Conservation (phyloP, 805 yeast genomes). For the Candida alai region DNA sequence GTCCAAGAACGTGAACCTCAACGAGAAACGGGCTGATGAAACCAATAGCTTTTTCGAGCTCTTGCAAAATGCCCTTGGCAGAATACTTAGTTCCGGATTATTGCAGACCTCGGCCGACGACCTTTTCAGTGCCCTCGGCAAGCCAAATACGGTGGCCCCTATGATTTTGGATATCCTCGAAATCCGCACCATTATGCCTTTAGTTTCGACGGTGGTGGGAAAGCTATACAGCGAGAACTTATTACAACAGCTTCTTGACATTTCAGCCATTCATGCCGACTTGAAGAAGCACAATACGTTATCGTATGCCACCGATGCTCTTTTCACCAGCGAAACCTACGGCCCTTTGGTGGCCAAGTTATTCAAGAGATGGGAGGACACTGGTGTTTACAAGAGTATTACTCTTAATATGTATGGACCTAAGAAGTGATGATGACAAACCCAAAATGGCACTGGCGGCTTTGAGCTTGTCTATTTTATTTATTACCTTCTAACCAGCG, state of each 20-base stretch:
- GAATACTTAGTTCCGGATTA: conserved; percentile 19
- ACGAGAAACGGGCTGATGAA: conserved; percentile 6
- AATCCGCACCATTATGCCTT: conserved; percentile 12
- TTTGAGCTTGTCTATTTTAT: too few species aligned
- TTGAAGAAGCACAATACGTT: conserved; percentile 22
- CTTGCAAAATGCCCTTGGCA: conserved; percentile 27
- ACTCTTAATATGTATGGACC: conserved; percentile 32
- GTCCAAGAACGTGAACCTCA: not conserved
- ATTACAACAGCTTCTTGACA: conserved; percentile 27
- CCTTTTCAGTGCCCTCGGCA: conserved; percentile 27
- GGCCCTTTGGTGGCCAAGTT: conserved; percentile 30
- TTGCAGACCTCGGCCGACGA: conserved; percentile 18
- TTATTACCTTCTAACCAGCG: too few species aligned
- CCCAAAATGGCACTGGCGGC: too few species aligned
- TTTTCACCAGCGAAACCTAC: conserved; percentile 26
- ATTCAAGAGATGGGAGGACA: conserved; percentile 25
- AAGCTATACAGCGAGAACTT: conserved; percentile 31
- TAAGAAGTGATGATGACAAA: too few species aligned
- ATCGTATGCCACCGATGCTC: conserved; percentile 19
- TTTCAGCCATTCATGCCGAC: conserved; percentile 17
- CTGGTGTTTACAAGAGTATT: conserved; percentile 28
- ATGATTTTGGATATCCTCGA: conserved; percentile 22
- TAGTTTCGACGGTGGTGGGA: conserved; percentile 17
- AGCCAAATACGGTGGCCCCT: conserved; percentile 27
- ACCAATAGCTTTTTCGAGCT: conserved; percentile 29